Evolutionary conservation across 331 rosid genomes (phyloP).

Genomic region (Dryas integrifolia): DNA sequence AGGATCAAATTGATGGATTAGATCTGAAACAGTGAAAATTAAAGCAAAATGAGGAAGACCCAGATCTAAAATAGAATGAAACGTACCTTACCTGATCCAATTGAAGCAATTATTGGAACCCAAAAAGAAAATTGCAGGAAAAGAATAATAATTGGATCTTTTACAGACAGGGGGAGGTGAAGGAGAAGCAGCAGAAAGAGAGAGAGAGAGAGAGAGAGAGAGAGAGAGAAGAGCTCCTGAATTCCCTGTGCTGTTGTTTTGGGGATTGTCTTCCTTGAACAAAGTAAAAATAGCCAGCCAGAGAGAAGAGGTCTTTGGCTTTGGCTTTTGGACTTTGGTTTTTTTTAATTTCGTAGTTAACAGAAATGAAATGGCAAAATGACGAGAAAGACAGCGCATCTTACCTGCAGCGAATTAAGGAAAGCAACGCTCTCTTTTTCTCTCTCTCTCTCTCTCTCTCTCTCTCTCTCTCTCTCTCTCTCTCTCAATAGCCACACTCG

Average conservation of each 20-base stretch:
- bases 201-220: neutral
- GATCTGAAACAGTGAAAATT: constrained; percentile 31
- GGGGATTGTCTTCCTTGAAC: constrained; percentile 16
- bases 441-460: neutral
- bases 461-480: neutral
- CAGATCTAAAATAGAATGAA: constrained; percentile 46
- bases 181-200: constrained; percentile 3
- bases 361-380: neutral
- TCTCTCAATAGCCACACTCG: too few relatives aligned
- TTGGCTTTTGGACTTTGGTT: neutral
- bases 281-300: neutral
- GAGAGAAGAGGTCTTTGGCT: neutral
- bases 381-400: constrained; percentile 60
- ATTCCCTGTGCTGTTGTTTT: constrained; percentile 9
- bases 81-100: constrained; percentile 42
- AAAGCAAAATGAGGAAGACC: neutral
- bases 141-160: constrained; percentile 7
- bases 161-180: constrained; percentile 7
- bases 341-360: neutral
- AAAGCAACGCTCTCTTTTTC: too few relatives aligned
- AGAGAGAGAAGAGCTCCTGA: constrained; percentile 17
- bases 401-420: constrained; percentile 38
- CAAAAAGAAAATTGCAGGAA: neutral
- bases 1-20: neutral
- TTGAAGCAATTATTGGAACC: constrained; percentile 10